Evolutionary conservation across 495 filamentous ascomycete genomes (phyloP), one percentile per base, ranked within the genome.

Genomic region (Terfezia boudieri): DNA sequence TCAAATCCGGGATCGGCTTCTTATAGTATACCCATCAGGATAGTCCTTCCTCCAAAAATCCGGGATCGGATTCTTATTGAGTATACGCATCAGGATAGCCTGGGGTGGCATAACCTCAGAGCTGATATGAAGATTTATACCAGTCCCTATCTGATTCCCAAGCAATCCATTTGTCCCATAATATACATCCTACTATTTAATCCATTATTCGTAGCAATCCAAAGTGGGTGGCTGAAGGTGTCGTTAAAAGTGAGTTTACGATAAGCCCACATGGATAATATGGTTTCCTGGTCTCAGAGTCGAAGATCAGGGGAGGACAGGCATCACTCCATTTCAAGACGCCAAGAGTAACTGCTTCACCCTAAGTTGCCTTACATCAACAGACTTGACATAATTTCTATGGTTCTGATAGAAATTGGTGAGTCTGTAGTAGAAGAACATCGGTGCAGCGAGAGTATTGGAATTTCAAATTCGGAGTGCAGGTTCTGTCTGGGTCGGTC

Each of bases 381-480:
- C 76, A 1, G 86, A 94, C 59, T 83, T 80, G 43, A 94, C 88
- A 58, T 99, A 99, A 67, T 88, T 82, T 55, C 90, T 82, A 64
- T 99, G 90, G 67, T 99, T 99, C 66, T 99, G 90, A 71, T 96
- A 99, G 71, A 99, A 99, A 68, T 99, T 93, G 46, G 86, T 87
- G 43, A 99, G 77, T 53, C 82, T 82, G 68, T 99, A 99, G 70
- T 94, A 96, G 66, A 94, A 74, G 58, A 84, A 74, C 23, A 96
- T 80, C 3, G 88, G 87, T 0, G 88, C 77, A 9, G 73, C 70
- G 60, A 99, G 75, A 26, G 76, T 69, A 55, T 90, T 76, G 8
- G 86, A 35, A 96, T 79, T 32, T 76, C 70, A 69, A 95, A 93
- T 37, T 72, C 66, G 9, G 64, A 1, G 69, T 71, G 74, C 92